Base-by-base conservation (phyloP, 345 rosid species). In the Litchi chinensis region DNA sequence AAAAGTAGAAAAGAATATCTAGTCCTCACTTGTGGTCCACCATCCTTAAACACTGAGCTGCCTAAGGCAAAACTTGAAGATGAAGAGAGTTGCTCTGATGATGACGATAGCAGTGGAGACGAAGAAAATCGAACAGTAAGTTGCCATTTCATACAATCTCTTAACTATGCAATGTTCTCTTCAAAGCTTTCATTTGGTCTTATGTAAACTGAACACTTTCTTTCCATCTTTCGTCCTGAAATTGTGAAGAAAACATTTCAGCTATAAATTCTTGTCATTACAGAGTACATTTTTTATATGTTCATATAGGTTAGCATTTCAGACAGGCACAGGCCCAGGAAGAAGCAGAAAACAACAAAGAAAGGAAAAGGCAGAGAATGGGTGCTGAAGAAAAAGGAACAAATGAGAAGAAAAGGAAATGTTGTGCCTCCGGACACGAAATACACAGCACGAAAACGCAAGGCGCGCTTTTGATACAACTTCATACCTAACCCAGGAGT, bases 381-480 rank as follows among this genome's bases (percentile, higher is more conserved):
- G 97, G 80, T 94, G 3, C 44, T 96, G 83, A 93, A 65, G 85
- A 96, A 94, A 91, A 96, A 94, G 81, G 93, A 93, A 40, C 97
- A 96, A 74, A 86, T 89, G 90, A 87, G 98, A 83, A 87, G 84
- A 50, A 96, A 94, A 79, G 99, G 98, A 72, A 87, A 87, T 76
- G 79, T 2, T 26, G 97, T 96, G 75, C 98, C 97, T 74, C 86
- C 78, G 0, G 97, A 96, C 79, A 84, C 97, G 18, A 96, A 85
- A 77, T 94, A 89, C 87, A 96, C 97, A 1, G 97, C 87, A 40
- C 81, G 97, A 77, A 94, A 96, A 84, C 88, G 97, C 66, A 96
- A 94, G 85, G 68, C 92, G 75, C 85, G 84, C 79, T 94, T 96
- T 85, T 94, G 86, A 91, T 68, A 18, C 39, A 56, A 22, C 59